Evolutionary conservation across 2,329 filamentous ascomycete genomes (phyloP).

Genomic region (Fusarium sp.): DNA sequence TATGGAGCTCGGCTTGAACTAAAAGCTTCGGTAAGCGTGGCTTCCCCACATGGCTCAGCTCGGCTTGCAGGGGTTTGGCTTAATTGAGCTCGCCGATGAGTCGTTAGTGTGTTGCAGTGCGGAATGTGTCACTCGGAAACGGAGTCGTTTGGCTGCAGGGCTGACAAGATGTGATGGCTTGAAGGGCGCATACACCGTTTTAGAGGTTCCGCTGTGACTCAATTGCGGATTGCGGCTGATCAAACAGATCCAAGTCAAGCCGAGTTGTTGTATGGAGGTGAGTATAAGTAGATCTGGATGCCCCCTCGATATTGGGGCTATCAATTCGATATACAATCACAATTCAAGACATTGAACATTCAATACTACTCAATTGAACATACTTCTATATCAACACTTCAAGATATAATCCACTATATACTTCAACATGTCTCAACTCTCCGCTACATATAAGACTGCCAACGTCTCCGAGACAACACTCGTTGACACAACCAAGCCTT

Average conservation of each 20-base stretch:
- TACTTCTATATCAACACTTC: not conserved
- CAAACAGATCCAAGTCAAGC: not conserved
- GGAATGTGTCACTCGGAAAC: constrained; percentile 40
- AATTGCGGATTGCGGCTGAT: constrained; percentile 10
- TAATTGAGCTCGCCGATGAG: constrained; percentile 18
- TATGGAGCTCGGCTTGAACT: constrained; percentile 6
- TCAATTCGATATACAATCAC: constrained; percentile 7
- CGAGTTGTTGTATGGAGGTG: not conserved
- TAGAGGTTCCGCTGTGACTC: constrained; percentile 43
- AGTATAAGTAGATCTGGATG: constrained; percentile 36
- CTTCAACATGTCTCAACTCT: constrained; percentile 38
- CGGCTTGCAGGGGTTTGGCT: constrained; percentile 31
- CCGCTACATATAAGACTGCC: constrained; percentile 34
- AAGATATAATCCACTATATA: not conserved
- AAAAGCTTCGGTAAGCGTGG: not conserved
- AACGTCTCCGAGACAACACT: constrained; percentile 46
- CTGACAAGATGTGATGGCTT: constrained; percentile 29
- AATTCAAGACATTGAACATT: constrained; percentile 11
- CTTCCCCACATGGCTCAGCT: constrained; percentile 30
- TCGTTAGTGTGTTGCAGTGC: not conserved
- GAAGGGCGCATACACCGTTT: constrained; percentile 15
- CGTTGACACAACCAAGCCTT: constrained; percentile 35
- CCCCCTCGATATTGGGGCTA: constrained; percentile 6
- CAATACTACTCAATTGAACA: not conserved
- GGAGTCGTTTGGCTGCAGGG: constrained; percentile 30